phyloP scores from a whole-genome alignment of 2,329 filamentous ascomycete species.

The Botryosphaeria agaves region DNA sequence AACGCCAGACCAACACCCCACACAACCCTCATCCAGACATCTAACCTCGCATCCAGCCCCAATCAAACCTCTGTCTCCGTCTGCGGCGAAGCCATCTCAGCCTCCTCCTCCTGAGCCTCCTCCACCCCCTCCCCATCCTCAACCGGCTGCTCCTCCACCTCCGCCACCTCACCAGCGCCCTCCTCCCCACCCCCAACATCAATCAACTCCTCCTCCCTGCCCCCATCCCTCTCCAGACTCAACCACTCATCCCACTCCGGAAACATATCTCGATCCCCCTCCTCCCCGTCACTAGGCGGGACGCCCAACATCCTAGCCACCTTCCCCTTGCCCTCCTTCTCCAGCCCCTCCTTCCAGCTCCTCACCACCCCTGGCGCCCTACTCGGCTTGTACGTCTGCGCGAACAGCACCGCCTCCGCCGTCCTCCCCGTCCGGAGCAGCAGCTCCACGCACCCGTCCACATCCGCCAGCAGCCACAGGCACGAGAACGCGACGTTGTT shows the following conservation, averaged over 20 bases:
- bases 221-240: slow-evolving; percentile 58
- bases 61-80: slow-evolving; percentile 1
- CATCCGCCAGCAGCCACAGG: slow-evolving; percentile 71
- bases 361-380: slow-evolving; percentile 48
- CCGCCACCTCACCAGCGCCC: slow-evolving; percentile 6
- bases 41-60: no score
- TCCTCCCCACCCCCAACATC: slow-evolving; percentile 20
- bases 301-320: slow-evolving; percentile 70
- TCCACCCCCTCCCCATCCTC: neutral
- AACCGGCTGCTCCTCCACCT: neutral
- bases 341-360: slow-evolving; percentile 68
- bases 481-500: slow-evolving; percentile 91
- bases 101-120: neutral
- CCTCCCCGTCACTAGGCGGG: slow-evolving; percentile 45
- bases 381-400: slow-evolving; percentile 90
- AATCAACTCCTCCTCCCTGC: slow-evolving; percentile 20
- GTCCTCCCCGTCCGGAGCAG: slow-evolving; percentile 61
- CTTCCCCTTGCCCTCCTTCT: slow-evolving; percentile 71
- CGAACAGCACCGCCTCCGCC: slow-evolving; percentile 78
- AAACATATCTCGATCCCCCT: slow-evolving; percentile 63
- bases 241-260: slow-evolving; percentile 93
- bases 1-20: no score
- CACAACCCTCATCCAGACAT: no score
- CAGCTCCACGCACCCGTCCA: slow-evolving; percentile 65
- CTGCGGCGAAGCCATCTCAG: neutral